Percentiles rank a stretch among this genome's conserved stretches.
These are phyloP conservation scores for Helichrysum umbraculigerum DNA, from an alignment of 129 eudicot genomes.

Conservation along the genomic window DNA sequence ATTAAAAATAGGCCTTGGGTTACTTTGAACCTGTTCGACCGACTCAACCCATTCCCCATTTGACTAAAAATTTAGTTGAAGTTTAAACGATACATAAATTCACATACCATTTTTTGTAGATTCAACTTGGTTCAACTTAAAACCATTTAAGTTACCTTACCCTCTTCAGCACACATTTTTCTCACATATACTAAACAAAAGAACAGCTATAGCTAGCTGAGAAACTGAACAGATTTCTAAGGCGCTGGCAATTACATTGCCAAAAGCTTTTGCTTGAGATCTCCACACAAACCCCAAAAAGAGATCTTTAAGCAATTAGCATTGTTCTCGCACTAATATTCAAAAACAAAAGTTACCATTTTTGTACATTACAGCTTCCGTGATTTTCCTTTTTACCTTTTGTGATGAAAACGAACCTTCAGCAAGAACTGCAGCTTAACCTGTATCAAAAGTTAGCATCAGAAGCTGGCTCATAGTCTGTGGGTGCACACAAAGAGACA, in stretches of 20 bases:
- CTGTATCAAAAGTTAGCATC: slow-evolving; percentile 35
- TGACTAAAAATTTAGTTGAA: too few relatives aligned
- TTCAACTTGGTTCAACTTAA: too few relatives aligned
- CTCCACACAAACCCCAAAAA: slow-evolving; percentile 55
- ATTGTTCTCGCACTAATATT: background rate
- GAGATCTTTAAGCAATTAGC: slow-evolving; percentile 38
- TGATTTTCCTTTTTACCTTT: slow-evolving; percentile 41
- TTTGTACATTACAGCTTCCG: slow-evolving; percentile 24
- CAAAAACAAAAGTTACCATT: slow-evolving; percentile 3
- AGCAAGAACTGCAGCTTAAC: slow-evolving; percentile 93
- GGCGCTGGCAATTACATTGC: slow-evolving; percentile 19
- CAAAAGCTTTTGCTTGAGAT: slow-evolving; percentile 32
- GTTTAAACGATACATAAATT: too few relatives aligned
- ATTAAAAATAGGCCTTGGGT: too few relatives aligned
- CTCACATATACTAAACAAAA: background rate
- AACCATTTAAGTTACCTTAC: too few relatives aligned
- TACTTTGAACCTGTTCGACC: background rate
- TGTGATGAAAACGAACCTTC: slow-evolving; percentile 93
- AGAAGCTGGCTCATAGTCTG: background rate
- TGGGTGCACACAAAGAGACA: background rate
- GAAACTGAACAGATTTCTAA: background rate
- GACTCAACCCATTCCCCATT: too few relatives aligned
- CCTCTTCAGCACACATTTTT: too few relatives aligned
- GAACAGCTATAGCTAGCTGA: background rate
- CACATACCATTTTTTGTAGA: too few relatives aligned